Evolutionary conservation across 345 rosid genomes (phyloP).

Genomic region (Euphorbia tirucalli): DNA sequence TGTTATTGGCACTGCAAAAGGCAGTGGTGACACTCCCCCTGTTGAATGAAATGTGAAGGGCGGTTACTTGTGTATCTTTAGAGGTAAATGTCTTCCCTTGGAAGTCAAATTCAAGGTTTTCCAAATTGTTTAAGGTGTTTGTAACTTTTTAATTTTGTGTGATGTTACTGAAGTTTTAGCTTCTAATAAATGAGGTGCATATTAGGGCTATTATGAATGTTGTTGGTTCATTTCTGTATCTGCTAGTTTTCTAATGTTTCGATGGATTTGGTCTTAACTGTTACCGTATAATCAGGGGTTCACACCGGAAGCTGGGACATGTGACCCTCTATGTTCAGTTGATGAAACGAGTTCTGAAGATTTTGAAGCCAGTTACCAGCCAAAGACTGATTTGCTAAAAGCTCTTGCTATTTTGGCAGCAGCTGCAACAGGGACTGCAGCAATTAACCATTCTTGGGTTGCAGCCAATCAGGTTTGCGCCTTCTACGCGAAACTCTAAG

Average conservation of each 20-base stretch:
- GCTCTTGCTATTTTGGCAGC: constrained; percentile 76
- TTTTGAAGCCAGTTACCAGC: constrained; percentile 63
- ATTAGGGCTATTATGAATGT: not conserved
- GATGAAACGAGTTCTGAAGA: constrained; percentile 80
- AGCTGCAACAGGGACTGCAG: constrained; percentile 75
- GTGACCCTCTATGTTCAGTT: constrained; percentile 88
- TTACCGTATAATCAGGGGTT: constrained; percentile 52
- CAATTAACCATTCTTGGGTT: constrained; percentile 93
- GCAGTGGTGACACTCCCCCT: not conserved
- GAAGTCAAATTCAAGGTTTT: not conserved
- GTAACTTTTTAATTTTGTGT: not conserved
- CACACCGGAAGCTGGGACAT: constrained; percentile 48
- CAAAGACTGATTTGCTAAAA: constrained; percentile 79
- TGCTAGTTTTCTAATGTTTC: not conserved
- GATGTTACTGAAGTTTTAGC: not conserved
- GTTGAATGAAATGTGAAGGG: constrained; percentile 1
- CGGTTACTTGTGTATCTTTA: not conserved
- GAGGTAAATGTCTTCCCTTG: not conserved
- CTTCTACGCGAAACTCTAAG: not conserved
- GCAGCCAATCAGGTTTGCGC: constrained; percentile 82
- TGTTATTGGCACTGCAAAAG: not conserved
- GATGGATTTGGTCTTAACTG: constrained; percentile 9
- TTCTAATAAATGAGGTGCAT: not conserved
- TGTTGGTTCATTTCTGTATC: not conserved
- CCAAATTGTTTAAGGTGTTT: not conserved